These are phyloP conservation scores for Aspergillus bertholletiae DNA, from an alignment of 495 filamentous ascomycete species.

Conservation along the genomic window DNA sequence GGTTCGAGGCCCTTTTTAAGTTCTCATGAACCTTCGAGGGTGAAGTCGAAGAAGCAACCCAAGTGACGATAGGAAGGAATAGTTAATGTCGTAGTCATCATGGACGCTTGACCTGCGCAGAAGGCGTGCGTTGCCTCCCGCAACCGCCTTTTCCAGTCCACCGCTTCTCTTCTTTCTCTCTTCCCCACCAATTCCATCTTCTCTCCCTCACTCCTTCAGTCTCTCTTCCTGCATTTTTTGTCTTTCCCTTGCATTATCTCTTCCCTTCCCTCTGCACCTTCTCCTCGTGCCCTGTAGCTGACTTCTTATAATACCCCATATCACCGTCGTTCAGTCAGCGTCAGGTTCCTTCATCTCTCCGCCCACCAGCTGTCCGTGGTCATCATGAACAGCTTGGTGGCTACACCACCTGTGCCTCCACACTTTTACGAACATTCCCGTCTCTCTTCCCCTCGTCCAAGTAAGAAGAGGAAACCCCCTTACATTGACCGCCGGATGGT, in stretches of 20 bases:
- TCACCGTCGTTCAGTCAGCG: slow-evolving; percentile 15
- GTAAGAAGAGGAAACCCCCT: slow-evolving; percentile 54
- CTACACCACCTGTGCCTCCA: slow-evolving; percentile 66
- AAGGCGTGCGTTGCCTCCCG: slow-evolving; percentile 43
- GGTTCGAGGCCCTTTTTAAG: no score
- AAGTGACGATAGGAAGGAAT: slow-evolving; percentile 2
- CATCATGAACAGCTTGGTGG: slow-evolving; percentile 63
- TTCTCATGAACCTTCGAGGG: not conserved
- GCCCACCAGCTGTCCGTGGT: slow-evolving; percentile 34
- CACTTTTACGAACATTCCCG: slow-evolving; percentile 71
- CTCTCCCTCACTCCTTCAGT: slow-evolving; percentile 21
- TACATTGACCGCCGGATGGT: slow-evolving; percentile 2
- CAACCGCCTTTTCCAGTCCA: slow-evolving; percentile 37
- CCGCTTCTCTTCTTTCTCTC: slow-evolving; percentile 41
- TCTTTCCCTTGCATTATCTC: slow-evolving; percentile 23
- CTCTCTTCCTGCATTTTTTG: slow-evolving; percentile 19
- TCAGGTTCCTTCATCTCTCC: slow-evolving; percentile 16
- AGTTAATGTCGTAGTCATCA: not conserved
- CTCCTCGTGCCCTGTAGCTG: slow-evolving; percentile 13
- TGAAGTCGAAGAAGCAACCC: not conserved
- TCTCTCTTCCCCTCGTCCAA: slow-evolving; percentile 65
- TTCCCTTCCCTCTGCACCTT: slow-evolving; percentile 7
- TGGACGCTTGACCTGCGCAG: slow-evolving; percentile 21
- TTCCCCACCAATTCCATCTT: slow-evolving; percentile 33
- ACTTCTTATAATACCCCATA: slow-evolving; percentile 16